phyloP scores from a whole-genome alignment of 495 filamentous ascomycete species.

The Daldinia loculata region DNA sequence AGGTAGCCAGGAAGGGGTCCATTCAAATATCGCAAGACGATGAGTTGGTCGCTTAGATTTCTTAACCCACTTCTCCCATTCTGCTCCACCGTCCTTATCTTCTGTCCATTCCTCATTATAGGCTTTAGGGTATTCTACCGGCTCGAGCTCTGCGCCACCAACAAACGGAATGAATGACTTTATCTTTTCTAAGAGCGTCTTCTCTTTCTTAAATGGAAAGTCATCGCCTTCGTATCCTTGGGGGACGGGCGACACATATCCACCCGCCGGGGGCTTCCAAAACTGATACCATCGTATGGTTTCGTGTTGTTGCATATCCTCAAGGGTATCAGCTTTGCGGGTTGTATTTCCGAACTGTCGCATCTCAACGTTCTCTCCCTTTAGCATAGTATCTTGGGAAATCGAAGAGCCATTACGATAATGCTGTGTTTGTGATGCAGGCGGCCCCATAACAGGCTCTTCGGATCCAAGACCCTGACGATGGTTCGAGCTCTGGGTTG shows the following conservation, averaged over 20 bases:
- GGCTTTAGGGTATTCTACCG: constrained; percentile 73
- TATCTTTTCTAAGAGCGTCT: constrained; percentile 55
- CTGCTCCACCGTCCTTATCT: constrained; percentile 72
- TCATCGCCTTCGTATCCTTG: constrained; percentile 56
- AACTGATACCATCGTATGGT: constrained; percentile 61
- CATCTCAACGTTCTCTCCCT: constrained; percentile 45
- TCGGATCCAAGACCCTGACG: constrained; percentile 25
- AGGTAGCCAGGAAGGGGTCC: constrained; percentile 77
- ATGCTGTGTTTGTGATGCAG: constrained; percentile 40
- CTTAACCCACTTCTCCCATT: constrained; percentile 86
- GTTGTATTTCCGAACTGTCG: constrained; percentile 54
- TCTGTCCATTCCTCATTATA: constrained; percentile 70
- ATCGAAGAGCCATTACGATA: constrained; percentile 46
- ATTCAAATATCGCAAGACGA: constrained; percentile 78
- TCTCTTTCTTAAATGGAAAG: constrained; percentile 53
- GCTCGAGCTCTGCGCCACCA: constrained; percentile 45
- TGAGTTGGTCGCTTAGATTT: constrained; percentile 86
- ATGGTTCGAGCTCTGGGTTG: constrained; percentile 34
- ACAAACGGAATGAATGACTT: constrained; percentile 54
- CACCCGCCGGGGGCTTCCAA: constrained; percentile 62
- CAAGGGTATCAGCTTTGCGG: constrained; percentile 53
- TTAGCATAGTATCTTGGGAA: constrained; percentile 49
- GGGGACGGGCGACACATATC: constrained; percentile 62
- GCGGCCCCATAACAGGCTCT: constrained; percentile 43
- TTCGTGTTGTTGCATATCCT: constrained; percentile 54